These are phyloP conservation scores for Heliamphora pulchella DNA, from an alignment of 179 eudicot genomes.

Conservation along the genomic window DNA sequence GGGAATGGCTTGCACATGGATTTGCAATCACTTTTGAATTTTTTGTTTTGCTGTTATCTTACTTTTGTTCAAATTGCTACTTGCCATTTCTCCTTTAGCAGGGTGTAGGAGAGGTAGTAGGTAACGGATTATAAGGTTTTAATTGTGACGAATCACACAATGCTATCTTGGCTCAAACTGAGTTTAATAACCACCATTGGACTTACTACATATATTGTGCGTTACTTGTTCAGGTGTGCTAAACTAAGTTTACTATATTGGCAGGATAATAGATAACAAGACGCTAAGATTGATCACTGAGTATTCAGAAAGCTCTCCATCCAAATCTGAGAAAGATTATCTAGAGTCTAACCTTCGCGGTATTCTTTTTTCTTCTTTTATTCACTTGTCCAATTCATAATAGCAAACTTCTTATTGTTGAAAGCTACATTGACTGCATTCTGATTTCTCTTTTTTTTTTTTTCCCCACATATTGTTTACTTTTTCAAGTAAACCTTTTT, in stretches of 20 bases:
- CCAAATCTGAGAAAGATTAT: conserved; percentile 32
- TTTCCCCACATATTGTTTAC: too few species aligned
- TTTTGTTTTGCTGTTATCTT: too few species aligned
- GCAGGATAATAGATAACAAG: conserved; percentile 78
- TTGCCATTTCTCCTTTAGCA: too few species aligned
- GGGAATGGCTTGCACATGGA: too few species aligned
- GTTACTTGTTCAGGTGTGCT: conserved; percentile 12
- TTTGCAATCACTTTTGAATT: too few species aligned
- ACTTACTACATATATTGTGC: neutral
- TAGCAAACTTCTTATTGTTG: neutral
- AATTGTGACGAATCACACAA: too few species aligned
- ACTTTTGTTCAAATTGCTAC: too few species aligned
- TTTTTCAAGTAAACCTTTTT: neutral
- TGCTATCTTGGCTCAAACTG: neutral
- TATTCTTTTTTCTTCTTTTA: conserved; percentile 24
- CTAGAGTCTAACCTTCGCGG: conserved; percentile 66
- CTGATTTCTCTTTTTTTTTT: neutral
- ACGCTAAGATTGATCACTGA: conserved; percentile 68
- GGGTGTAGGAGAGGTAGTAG: too few species aligned
- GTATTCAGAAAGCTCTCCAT: conserved; percentile 50
- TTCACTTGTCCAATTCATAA: neutral
- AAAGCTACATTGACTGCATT: neutral
- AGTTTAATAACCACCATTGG: neutral
- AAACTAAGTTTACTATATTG: conserved; percentile 15
- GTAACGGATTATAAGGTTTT: too few species aligned